Evolutionary conservation across 1,284 basidiomycete species (phyloP).

Genomic region (Cutaneotrichosporon dermatis): DNA sequence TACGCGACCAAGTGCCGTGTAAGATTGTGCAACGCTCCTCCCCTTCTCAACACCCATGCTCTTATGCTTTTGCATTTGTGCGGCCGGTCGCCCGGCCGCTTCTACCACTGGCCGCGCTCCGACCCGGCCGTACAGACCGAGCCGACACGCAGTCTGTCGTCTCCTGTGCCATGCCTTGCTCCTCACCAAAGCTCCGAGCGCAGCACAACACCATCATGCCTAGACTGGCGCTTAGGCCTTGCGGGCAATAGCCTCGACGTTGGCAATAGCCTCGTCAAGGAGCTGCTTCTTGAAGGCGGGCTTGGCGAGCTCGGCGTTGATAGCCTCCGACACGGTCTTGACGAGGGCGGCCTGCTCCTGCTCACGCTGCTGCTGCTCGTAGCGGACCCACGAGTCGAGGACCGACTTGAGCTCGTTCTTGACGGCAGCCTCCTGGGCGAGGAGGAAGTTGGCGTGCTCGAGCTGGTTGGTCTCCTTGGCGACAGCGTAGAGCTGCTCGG

Average conservation of each 20-base stretch:
- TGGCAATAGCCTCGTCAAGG: conserved; percentile 73
- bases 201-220: neutral
- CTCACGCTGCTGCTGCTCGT: conserved; percentile 95
- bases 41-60: neutral
- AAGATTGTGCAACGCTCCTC: too few species aligned
- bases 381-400: conserved; percentile 96
- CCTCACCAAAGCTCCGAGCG: neutral
- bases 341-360: conserved; percentile 71
- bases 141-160: too few species aligned
- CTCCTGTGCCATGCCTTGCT: too few species aligned
- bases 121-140: too few species aligned
- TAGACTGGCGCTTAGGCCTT: conserved; percentile 53
- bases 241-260: conserved; percentile 81
- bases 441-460: conserved; percentile 85
- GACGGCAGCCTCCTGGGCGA: conserved; percentile 78
- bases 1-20: too few species aligned
- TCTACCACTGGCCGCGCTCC: neutral
- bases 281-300: conserved; percentile 93
- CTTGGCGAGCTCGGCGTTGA: conserved; percentile 75
- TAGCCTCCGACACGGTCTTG: conserved; percentile 78
- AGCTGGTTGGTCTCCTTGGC: conserved; percentile 95
- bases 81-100: neutral
- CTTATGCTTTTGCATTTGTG: conserved; percentile 13
- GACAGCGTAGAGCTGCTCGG: conserved; percentile 82
- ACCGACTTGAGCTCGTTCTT: conserved; percentile 89